Conservation (phyloP, 2,329 filamentous ascomycete genomes). For the Calonectria pteridis region DNA sequence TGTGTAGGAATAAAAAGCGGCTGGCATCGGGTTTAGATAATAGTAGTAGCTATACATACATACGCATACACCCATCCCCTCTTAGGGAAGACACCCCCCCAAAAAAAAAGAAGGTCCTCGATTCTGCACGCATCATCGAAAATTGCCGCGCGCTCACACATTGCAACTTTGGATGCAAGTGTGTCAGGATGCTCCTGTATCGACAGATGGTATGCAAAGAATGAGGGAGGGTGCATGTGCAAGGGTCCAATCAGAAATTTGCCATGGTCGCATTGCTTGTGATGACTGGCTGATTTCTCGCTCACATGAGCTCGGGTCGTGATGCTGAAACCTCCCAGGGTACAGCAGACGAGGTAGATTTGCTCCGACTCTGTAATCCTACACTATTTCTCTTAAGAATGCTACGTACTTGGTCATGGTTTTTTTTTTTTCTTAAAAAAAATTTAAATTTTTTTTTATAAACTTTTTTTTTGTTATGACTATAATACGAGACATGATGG, state of each 20-base stretch:
- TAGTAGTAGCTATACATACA: conserved; percentile 30
- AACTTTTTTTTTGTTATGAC: no score
- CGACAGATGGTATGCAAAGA: background rate
- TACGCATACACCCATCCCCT: no score
- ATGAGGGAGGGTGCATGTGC: background rate
- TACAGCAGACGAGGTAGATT: conserved; percentile 4
- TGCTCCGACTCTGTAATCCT: background rate
- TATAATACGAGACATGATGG: background rate
- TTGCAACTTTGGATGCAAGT: background rate
- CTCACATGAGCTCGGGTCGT: conserved; percentile 2
- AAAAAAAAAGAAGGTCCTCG: background rate
- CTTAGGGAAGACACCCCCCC: background rate
- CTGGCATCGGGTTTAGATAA: conserved; percentile 35
- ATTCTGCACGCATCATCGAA: background rate
- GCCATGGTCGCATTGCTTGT: conserved; percentile 4
- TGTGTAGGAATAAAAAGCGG: conserved; percentile 29
- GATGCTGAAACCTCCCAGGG: background rate
- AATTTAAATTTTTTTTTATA: no score
- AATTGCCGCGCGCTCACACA: background rate
- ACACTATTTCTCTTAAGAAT: conserved; percentile 6
- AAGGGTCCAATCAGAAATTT: background rate
- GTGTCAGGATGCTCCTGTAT: background rate
- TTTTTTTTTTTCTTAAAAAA: no score
- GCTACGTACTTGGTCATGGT: background rate
- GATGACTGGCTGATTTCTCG: background rate